Conservation (phyloP, 345 rosid species). For the Syzygium aromaticum region DNA sequence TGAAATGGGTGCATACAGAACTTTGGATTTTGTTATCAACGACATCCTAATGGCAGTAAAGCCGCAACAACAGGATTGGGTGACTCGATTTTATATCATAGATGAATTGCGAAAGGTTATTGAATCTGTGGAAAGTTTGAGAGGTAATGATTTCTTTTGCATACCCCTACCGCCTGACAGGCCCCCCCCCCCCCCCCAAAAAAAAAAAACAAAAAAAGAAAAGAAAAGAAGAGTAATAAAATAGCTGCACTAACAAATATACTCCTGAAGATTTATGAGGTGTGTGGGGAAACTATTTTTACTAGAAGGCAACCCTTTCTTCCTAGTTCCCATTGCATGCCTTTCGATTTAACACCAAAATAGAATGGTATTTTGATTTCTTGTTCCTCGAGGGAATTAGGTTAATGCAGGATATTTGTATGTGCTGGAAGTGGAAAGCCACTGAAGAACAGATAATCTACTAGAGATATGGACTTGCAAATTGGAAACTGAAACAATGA, state of each 20-base stretch:
- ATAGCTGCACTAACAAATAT: background rate
- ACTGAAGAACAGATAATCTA: background rate
- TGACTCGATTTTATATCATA: conserved; percentile 29
- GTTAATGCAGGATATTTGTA: background rate
- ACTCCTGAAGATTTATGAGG: background rate
- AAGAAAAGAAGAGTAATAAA: background rate
- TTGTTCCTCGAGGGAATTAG: background rate
- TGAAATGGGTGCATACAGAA: conserved; percentile 29
- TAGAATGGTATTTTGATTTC: background rate
- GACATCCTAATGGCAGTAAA: conserved; percentile 47
- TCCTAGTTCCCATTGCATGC: background rate
- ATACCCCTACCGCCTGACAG: background rate
- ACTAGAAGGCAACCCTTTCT: background rate
- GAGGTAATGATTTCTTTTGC: conserved; percentile 37
- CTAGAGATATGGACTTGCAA: background rate
- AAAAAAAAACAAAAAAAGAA: background rate
- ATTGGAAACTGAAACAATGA: background rate
- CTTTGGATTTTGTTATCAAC: conserved; percentile 40
- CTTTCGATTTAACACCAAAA: background rate
- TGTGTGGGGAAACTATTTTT: background rate
- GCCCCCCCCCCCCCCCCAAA: background rate
- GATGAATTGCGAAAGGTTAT: conserved; percentile 43
- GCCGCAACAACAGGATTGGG: conserved; percentile 54
- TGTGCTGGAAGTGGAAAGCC: background rate
- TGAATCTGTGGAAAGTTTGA: conserved; percentile 52